These are phyloP conservation scores for Fusarium pseudograminearum DNA, from an alignment of 2,329 filamentous ascomycete genomes.

Conservation along the genomic window DNA sequence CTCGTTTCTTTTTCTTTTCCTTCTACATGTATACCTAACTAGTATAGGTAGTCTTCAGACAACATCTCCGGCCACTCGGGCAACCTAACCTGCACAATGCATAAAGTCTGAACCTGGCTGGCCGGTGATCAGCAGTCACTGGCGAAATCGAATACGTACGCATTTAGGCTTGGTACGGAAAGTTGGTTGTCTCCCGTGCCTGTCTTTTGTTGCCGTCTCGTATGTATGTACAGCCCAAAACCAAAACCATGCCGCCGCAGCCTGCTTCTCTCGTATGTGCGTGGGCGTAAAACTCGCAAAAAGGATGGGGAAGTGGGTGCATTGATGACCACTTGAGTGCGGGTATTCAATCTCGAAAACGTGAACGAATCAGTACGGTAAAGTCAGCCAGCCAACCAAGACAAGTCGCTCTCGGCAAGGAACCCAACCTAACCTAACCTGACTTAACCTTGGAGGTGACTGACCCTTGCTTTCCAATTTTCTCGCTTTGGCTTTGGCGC, in stretches of 20 bases:
- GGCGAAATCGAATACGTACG: constrained; percentile 40
- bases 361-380: constrained; percentile 30
- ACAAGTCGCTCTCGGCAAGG: constrained; percentile 20
- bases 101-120: constrained; percentile 17
- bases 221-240: constrained; percentile 39
- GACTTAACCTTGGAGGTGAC: constrained; percentile 25
- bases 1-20: constrained; percentile 5
- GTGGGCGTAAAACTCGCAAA: constrained; percentile 32
- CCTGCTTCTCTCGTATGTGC: constrained; percentile 44
- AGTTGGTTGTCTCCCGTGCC: constrained; percentile 38
- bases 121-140: constrained; percentile 37
- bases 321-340: constrained; percentile 38
- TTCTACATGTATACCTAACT: neutral
- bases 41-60: constrained; percentile 12
- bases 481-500: constrained; percentile 20
- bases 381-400: constrained; percentile 39
- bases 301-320: constrained; percentile 37
- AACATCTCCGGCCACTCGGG: constrained; percentile 26
- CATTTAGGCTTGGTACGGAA: constrained; percentile 23
- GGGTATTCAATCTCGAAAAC: constrained; percentile 33
- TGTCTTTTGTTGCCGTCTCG: constrained; percentile 38
- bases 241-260: constrained; percentile 43
- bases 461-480: constrained; percentile 35
- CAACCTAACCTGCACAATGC: constrained; percentile 11
- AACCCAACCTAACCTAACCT: constrained; percentile 3